Conservation (phyloP, 805 yeast species). For the Osmozyma mogii region DNA sequence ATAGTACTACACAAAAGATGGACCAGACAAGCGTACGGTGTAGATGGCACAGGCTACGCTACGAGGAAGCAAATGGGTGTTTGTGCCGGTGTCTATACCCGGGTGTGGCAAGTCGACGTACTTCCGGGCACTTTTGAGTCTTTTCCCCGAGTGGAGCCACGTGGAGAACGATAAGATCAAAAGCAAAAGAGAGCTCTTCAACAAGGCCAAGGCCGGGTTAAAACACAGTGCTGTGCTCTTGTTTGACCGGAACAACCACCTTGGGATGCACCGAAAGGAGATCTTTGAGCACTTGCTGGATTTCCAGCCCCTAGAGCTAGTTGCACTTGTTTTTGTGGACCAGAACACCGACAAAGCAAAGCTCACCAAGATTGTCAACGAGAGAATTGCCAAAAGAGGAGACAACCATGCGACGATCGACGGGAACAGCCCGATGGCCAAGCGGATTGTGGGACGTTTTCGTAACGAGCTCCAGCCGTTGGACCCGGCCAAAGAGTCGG, state of each 20-base stretch:
- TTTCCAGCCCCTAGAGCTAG: too few relatives aligned
- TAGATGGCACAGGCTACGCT: too few relatives aligned
- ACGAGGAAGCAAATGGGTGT: constrained; percentile 58
- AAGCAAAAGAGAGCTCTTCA: constrained; percentile 44
- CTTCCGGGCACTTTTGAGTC: constrained; percentile 45
- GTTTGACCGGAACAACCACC: constrained; percentile 81
- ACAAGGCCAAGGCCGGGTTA: constrained; percentile 30
- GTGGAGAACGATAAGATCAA: constrained; percentile 75
- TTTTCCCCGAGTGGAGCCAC: constrained; percentile 61
- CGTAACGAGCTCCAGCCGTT: constrained; percentile 61
- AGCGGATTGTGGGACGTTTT: constrained; percentile 67
- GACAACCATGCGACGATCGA: constrained; percentile 88
- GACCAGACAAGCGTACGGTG: too few relatives aligned
- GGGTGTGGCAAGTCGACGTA: constrained; percentile 96
- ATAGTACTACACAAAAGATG: too few relatives aligned
- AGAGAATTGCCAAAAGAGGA: constrained; percentile 63
- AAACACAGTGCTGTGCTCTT: constrained; percentile 44
- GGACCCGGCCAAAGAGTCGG: constrained; percentile 43
- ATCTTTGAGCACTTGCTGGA: constrained; percentile 52
- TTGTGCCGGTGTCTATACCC: constrained; percentile 79
- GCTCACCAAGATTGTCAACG: constrained; percentile 45
- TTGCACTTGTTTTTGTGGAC: constrained; percentile 60
- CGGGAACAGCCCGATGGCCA: too few relatives aligned
- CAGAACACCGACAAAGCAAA: constrained; percentile 16
- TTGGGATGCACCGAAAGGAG: constrained; percentile 58